Percentiles rank a stretch among this genome's conserved stretches.
Evolutionary conservation across 164 flowering plant species (phyloP).

Genomic region (Magnolia sinica): DNA sequence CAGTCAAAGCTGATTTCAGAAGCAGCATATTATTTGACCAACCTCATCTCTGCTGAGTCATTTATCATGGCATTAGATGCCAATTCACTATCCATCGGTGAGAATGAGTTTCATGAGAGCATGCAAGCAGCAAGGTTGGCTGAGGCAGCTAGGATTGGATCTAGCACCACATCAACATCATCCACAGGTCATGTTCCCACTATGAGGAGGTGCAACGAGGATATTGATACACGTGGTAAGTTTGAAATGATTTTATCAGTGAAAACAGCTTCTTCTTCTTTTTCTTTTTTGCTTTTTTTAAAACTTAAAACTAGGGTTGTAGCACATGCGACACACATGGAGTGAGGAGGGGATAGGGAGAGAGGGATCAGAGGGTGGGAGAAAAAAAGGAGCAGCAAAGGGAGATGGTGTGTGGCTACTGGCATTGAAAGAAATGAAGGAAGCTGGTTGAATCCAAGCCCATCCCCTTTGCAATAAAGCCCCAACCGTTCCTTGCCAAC

Average conservation of each 20-base stretch:
- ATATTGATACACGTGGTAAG: neutral
- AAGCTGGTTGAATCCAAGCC: too few relatives aligned
- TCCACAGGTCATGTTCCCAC: neutral
- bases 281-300: too few relatives aligned
- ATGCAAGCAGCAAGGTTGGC: conserved; percentile 38
- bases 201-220: neutral
- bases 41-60: conserved; percentile 45
- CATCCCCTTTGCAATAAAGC: too few relatives aligned
- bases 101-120: conserved; percentile 38
- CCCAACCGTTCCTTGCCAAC: too few relatives aligned
- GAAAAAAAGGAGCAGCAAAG: too few relatives aligned
- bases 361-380: too few relatives aligned
- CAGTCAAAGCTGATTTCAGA: conserved; percentile 43
- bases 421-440: too few relatives aligned
- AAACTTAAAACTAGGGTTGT: neutral
- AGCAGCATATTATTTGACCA: conserved; percentile 51
- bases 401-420: too few relatives aligned
- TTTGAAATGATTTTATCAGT: neutral
- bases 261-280: neutral
- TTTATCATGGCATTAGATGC: conserved; percentile 39
- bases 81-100: conserved; percentile 49
- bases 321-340: too few relatives aligned
- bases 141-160: neutral
- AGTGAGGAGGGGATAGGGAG: too few relatives aligned
- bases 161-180: neutral